Evolutionary conservation across 2,329 filamentous ascomycete genomes (phyloP).

Genomic region (Fusarium devonianum): DNA sequence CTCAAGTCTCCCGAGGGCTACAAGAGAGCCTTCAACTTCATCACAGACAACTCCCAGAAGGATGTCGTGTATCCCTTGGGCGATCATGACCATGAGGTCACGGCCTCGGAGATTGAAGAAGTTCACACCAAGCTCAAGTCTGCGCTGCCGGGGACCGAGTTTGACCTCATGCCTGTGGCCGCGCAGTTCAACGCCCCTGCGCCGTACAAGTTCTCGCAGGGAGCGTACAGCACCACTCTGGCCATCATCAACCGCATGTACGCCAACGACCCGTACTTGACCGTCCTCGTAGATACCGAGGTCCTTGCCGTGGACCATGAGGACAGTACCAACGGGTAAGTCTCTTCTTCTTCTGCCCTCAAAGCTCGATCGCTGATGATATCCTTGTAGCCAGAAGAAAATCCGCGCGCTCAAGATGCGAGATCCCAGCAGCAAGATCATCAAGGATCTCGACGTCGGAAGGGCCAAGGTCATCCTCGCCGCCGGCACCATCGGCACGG

Average conservation of each 20-base stretch:
- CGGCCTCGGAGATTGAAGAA: neutral
- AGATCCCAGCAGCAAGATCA: slow-evolving; percentile 4
- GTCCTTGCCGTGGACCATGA: slow-evolving; percentile 15
- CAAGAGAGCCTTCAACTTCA: neutral
- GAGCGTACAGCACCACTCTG: slow-evolving; percentile 27
- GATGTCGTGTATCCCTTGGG: slow-evolving; percentile 18
- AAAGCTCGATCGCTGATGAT: neutral
- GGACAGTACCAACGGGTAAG: slow-evolving; percentile 1
- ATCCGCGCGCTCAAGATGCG: slow-evolving; percentile 21
- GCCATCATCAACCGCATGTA: slow-evolving; percentile 32
- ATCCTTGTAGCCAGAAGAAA: neutral
- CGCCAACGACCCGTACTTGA: slow-evolving; percentile 25
- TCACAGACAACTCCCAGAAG: slow-evolving; percentile 17
- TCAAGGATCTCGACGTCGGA: slow-evolving; percentile 18
- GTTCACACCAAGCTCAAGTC: slow-evolving; percentile 10
- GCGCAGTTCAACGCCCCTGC: slow-evolving; percentile 27
- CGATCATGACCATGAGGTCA: slow-evolving; percentile 9
- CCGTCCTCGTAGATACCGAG: slow-evolving; percentile 24
- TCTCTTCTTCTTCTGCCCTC: accelerated
- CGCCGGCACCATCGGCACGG: slow-evolving; percentile 24
- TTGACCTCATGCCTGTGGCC: slow-evolving; percentile 25
- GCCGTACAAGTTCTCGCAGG: slow-evolving; percentile 26
- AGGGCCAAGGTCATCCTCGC: slow-evolving; percentile 20
- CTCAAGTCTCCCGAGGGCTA: slow-evolving; percentile 8
- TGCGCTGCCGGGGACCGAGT: neutral